Evolutionary conservation across 805 yeast genomes (phyloP), one percentile per base, ranked within the genome.

Genomic region (Myxozyma monticola): DNA sequence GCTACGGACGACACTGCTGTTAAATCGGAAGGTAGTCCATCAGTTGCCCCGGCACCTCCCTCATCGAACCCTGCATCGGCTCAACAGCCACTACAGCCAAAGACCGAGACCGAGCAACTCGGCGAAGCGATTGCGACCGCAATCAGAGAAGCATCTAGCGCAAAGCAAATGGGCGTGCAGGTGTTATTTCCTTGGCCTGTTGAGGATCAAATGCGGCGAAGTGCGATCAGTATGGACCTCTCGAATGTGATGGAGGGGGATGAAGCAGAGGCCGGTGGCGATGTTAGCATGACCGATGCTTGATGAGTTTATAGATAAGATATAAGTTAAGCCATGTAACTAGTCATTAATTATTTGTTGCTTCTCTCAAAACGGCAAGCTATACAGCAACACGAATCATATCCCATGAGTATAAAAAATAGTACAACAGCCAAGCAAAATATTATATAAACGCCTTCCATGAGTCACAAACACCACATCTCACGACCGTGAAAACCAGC

Each of bases 141-240:
- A 9, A 29, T 44, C 15, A 41, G 40, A 26, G 53, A 48, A 7
- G 46, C 39, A 6, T 31, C 40, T 1, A 35, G 39, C 15, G 46
- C 48, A 21, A 41, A 37, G 15, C 49, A 36, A 31, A 18, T 42
- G 40, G 49, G 48, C 18, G 49, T 53, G 12, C 61, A 59, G 3
- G 57, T 55, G 10, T 49, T 56, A 33, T 48, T 56, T 29, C 63
- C 63, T n/a, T 60, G 61, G 60, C 63, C 63, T 4, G 50, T 48
- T 18, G 63, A 60, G 35, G 63, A 60, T 31, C 62, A 60, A 20
- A 57, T 60, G 60, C 46, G 63, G 12, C 51, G 59, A 3, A n/a
- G n/a, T n/a, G n/a, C n/a, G n/a, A n/a, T n/a, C n/a, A n/a, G n/a
- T n/a, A n/a, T n/a, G n/a, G n/a, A n/a, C n/a, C n/a, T n/a, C n/a